Evolutionary conservation across 2,329 filamentous ascomycete genomes (phyloP).

Genomic region (Talaromyces piceae): DNA sequence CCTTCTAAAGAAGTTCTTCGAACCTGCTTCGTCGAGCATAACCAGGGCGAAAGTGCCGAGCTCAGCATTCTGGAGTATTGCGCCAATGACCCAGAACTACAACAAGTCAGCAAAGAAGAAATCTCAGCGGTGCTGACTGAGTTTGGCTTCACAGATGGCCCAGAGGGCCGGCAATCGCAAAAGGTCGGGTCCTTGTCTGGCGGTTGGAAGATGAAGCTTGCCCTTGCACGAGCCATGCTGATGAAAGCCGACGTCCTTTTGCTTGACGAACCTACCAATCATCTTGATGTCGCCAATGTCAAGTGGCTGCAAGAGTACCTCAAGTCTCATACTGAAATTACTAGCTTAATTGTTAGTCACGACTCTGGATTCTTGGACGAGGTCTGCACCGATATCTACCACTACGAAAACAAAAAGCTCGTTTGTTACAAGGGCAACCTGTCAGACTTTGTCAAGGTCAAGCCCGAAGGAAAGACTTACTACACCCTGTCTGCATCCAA

Average conservation of each 20-base stretch:
- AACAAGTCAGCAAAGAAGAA: constrained; percentile 66
- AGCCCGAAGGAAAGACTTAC: constrained; percentile 94
- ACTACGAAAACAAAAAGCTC: constrained; percentile 98
- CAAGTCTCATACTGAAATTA: constrained; percentile 92
- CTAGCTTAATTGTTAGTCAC: constrained; percentile 95
- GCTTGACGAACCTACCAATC: constrained; percentile 97
- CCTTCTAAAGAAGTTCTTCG: constrained; percentile 84
- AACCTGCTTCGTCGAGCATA: constrained; percentile 98
- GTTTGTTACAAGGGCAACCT: constrained; percentile 46
- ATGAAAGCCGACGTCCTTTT: constrained; percentile 93
- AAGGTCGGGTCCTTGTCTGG: constrained; percentile 91
- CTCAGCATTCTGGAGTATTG: constrained; percentile 94
- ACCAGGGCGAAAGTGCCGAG: constrained; percentile 95
- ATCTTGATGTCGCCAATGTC: constrained; percentile 92
- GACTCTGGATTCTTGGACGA: constrained; percentile 96
- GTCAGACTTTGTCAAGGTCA: constrained; percentile 69
- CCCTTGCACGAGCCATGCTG: constrained; percentile 90
- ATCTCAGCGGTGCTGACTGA: constrained; percentile 79
- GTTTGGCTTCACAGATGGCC: constrained; percentile 87
- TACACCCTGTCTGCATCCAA: constrained; percentile 86
- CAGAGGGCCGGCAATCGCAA: constrained; percentile 79
- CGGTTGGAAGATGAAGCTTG: constrained; percentile 99
- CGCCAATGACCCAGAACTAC: constrained; percentile 78
- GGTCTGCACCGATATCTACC: constrained; percentile 97
- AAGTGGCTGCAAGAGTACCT: constrained; percentile 94